Percentiles rank a stretch among this genome's conserved stretches.
Evolutionary conservation across 371 early-diverging fungal genomes (phyloP).

Genomic region (Mortierella sp.): DNA sequence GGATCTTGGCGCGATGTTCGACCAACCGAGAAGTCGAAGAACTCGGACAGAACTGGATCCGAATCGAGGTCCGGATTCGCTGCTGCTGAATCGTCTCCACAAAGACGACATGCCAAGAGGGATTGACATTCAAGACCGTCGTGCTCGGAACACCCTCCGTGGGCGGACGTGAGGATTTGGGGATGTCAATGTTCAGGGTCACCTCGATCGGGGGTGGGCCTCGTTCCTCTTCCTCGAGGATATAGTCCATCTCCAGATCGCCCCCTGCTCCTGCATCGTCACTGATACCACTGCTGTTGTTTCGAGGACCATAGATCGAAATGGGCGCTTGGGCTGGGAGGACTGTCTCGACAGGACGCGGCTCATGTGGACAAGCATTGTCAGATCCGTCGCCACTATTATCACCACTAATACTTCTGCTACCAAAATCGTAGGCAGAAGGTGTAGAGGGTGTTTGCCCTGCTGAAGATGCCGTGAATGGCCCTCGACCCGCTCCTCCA

Average conservation of each 20-base stretch:
- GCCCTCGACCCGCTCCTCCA: background rate
- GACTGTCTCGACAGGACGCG: background rate
- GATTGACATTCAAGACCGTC: conserved; percentile 43
- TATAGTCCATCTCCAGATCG: conserved; percentile 20
- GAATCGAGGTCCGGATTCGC: conserved; percentile 23
- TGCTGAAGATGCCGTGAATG: background rate
- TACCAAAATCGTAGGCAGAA: background rate
- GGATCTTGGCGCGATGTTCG: conserved; percentile 22
- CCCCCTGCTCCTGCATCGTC: background rate
- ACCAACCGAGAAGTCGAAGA: conserved; percentile 10
- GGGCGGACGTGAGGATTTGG: conserved; percentile 32
- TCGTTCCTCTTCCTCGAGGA: conserved; percentile 18
- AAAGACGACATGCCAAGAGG: conserved; percentile 56
- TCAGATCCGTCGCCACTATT: background rate
- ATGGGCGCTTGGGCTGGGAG: conserved; percentile 27
- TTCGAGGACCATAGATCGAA: conserved; percentile 10
- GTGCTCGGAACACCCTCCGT: conserved; percentile 20
- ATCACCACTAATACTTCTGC: background rate
- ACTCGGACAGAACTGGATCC: conserved; percentile 46
- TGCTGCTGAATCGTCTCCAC: conserved; percentile 35
- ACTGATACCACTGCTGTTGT: background rate
- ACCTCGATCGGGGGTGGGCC: conserved; percentile 32
- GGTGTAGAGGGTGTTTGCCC: background rate
- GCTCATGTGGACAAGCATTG: background rate
- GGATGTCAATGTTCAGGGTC: conserved; percentile 48